Evolutionary conservation across 805 yeast species (phyloP).

Genomic region (Wickerhamiella allomyrinae): DNA sequence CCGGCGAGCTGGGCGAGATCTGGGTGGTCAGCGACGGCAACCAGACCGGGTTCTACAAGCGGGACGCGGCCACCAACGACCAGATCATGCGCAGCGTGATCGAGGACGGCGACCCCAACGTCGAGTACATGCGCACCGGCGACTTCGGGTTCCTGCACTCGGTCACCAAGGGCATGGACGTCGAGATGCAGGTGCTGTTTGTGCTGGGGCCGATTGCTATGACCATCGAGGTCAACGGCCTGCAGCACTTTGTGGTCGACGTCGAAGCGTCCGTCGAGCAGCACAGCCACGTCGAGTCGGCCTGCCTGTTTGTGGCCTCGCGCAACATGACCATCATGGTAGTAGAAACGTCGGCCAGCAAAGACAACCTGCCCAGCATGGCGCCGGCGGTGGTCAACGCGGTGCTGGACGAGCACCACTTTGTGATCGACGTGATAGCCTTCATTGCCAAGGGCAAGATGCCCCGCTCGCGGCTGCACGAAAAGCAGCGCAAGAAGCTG

Average conservation of each 20-base stretch:
- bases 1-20: slow-evolving; percentile 92
- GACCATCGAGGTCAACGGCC: slow-evolving; percentile 81
- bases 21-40: slow-evolving; percentile 92
- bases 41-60: slow-evolving; percentile 41
- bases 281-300: slow-evolving; percentile 30
- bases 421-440: slow-evolving; percentile 70
- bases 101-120: slow-evolving; percentile 45
- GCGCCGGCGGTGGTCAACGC: slow-evolving; percentile 74
- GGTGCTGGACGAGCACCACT: slow-evolving; percentile 64
- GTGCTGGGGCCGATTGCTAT: slow-evolving; percentile 73
- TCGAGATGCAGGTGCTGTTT: slow-evolving; percentile 61
- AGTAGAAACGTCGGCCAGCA: slow-evolving; percentile 34
- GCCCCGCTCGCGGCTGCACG: slow-evolving; percentile 58
- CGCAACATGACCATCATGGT: slow-evolving; percentile 68
- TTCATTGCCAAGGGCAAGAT: slow-evolving; percentile 52
- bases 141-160: slow-evolving; percentile 86
- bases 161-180: slow-evolving; percentile 33
- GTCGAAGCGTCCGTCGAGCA: slow-evolving; percentile 55
- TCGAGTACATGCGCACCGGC: slow-evolving; percentile 73
- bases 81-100: slow-evolving; percentile 50
- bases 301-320: slow-evolving; percentile 57
- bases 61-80: slow-evolving; percentile 36
- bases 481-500: slow-evolving; percentile 61
- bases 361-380: slow-evolving; percentile 45
- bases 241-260: slow-evolving; percentile 81